phyloP scores from a whole-genome alignment of 2,329 filamentous ascomycete species.

The Neophaeococcomyces mojaviensis region DNA sequence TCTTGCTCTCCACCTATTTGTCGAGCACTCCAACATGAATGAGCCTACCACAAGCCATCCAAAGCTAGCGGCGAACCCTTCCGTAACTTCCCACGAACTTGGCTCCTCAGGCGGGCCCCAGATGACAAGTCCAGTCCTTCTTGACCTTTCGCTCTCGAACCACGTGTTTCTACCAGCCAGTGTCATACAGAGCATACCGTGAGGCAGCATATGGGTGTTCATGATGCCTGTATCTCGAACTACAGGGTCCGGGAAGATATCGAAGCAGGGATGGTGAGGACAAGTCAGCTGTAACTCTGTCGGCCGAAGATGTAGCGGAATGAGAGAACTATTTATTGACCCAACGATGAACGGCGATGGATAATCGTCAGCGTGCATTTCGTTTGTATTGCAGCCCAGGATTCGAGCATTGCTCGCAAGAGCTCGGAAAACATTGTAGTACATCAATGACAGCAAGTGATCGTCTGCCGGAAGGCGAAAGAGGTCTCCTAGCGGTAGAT shows the following conservation, averaged over 20 bases:
- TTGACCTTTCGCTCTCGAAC: constrained; percentile 12
- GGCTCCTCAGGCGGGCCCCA: constrained; percentile 33
- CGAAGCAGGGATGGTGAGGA: constrained; percentile 36
- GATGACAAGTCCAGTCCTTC: constrained; percentile 23
- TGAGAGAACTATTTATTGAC: constrained; percentile 1
- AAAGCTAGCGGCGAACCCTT: constrained; percentile 31
- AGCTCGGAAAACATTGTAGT: constrained; percentile 32
- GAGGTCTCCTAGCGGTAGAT: no score
- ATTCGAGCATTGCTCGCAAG: constrained; percentile 26
- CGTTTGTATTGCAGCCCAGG: constrained; percentile 23
- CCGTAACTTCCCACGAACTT: constrained; percentile 33
- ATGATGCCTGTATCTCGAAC: constrained; percentile 32
- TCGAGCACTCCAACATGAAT: constrained; percentile 26
- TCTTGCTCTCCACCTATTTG: constrained; percentile 29
- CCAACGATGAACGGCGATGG: constrained; percentile 18
- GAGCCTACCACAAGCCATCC: constrained; percentile 30
- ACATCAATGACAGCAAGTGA: constrained; percentile 29
- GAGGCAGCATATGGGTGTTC: neutral
- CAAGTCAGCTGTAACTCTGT: constrained; percentile 32
- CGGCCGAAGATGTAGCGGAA: constrained; percentile 28
- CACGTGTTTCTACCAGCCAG: constrained; percentile 12
- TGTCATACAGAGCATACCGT: constrained; percentile 11
- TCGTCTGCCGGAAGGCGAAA: constrained; percentile 23
- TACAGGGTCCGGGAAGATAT: constrained; percentile 31
- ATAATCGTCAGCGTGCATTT: constrained; percentile 20